Conservation (phyloP, 2,329 filamentous ascomycete species). For the Fusarium brevicatenulatum region DNA sequence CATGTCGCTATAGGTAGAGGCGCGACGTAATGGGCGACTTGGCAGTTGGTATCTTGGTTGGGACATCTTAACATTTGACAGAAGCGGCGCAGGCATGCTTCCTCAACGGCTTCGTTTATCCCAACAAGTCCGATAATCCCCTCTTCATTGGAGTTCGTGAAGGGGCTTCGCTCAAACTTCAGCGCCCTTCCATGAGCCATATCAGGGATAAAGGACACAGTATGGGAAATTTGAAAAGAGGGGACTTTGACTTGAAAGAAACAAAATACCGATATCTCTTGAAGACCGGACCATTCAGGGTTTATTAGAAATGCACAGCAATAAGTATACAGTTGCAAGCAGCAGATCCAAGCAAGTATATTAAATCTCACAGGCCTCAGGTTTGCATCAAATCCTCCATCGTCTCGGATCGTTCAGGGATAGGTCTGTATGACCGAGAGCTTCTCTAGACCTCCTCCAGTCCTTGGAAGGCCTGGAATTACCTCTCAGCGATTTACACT, state of each 20-base stretch:
- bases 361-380: background rate
- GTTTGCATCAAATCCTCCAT: background rate
- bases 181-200: background rate
- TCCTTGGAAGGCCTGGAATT: background rate
- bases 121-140: background rate
- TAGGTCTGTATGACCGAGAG: too few relatives aligned
- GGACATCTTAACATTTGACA: background rate
- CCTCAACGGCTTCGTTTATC: background rate
- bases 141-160: background rate
- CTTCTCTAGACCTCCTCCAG: background rate
- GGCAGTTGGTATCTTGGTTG: background rate
- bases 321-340: background rate
- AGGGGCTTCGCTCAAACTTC: background rate
- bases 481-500: background rate
- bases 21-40: background rate
- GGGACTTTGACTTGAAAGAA: rapidly evolving
- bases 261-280: background rate
- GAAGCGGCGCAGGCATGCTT: background rate
- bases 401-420: rapidly evolving
- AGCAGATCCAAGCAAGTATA: background rate
- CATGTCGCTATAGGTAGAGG: background rate
- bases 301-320: background rate
- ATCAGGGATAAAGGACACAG: background rate
- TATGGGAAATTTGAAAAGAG: rapidly evolving
- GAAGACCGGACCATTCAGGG: too few relatives aligned